phyloP scores from a whole-genome alignment of 192 early-diverging fungal genomes.

The Umbelopsis sp. region DNA sequence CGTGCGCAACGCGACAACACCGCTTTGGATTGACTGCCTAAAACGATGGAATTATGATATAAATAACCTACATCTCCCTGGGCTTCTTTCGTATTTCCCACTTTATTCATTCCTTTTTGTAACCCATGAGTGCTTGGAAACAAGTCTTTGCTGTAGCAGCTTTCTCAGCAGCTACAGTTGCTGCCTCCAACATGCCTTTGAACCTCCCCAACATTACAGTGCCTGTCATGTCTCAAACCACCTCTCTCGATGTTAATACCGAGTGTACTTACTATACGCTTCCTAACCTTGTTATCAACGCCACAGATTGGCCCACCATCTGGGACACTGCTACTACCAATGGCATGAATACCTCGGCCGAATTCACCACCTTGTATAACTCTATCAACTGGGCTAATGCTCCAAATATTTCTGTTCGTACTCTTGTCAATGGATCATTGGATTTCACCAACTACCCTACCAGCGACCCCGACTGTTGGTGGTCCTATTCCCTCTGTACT shows the following conservation, averaged over 20 bases:
- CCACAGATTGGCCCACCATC: conserved; percentile 25
- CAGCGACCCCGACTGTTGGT: conserved; percentile 40
- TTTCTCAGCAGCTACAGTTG: neutral
- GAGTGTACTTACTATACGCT: conserved; percentile 28
- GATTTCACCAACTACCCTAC: conserved; percentile 18
- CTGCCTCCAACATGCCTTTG: conserved; percentile 6
- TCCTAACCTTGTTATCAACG: conserved; percentile 14
- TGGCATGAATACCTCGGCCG: conserved; percentile 33
- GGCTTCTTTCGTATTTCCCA: neutral
- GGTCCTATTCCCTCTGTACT: conserved; percentile 38
- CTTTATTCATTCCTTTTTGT: neutral
- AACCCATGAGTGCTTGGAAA: conserved; percentile 3
- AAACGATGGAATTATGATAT: neutral
- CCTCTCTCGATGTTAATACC: conserved; percentile 21
- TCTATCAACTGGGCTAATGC: conserved; percentile 45
- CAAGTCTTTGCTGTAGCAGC: neutral
- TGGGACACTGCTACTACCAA: conserved; percentile 34
- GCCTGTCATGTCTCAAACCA: conserved; percentile 33
- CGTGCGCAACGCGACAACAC: no score
- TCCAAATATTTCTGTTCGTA: conserved; percentile 39
- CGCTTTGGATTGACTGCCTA: no score
- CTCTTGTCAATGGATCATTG: conserved; percentile 19
- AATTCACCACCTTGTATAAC: conserved; percentile 45
- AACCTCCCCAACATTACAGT: conserved; percentile 28
- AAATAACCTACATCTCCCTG: neutral